Evolutionary conservation across 2,329 filamentous ascomycete species (phyloP).

Genomic region (Aspergillus unguis): DNA sequence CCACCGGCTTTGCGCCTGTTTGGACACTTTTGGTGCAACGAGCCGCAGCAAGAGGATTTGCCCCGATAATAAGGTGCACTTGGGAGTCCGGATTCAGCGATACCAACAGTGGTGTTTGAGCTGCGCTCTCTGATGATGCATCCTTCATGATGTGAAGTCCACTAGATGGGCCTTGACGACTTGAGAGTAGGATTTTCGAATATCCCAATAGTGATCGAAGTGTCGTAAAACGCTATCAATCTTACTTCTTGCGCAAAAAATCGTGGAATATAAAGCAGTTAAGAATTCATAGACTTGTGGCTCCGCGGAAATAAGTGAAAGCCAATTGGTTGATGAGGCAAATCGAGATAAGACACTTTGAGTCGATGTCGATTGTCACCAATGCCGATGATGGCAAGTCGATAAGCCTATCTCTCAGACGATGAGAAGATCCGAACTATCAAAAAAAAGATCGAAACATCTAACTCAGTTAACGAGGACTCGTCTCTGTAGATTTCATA

Average conservation of each 20-base stretch:
- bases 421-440: constrained; percentile 11
- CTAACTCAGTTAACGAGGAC: neutral
- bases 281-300: constrained; percentile 7
- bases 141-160: constrained; percentile 31
- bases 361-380: constrained; percentile 6
- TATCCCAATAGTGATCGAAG: neutral
- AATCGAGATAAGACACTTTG: constrained; percentile 18
- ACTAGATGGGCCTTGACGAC: constrained; percentile 8
- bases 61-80: constrained; percentile 80
- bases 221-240: neutral
- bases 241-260: neutral
- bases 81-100: constrained; percentile 41
- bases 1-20: constrained; percentile 74
- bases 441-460: neutral
- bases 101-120: constrained; percentile 35
- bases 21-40: constrained; percentile 76
- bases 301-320: constrained; percentile 22
- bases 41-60: constrained; percentile 80
- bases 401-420: constrained; percentile 19
- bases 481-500: constrained; percentile 20
- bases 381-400: constrained; percentile 3
- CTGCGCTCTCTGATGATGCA: constrained; percentile 22
- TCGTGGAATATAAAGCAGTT: constrained; percentile 7
- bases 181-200: neutral
- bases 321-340: constrained; percentile 12